Percentiles rank a stretch among this genome's conserved stretches.
Evolutionary conservation across 2,329 filamentous ascomycete species (phyloP).

Genomic region (Pseudocercospora musae): DNA sequence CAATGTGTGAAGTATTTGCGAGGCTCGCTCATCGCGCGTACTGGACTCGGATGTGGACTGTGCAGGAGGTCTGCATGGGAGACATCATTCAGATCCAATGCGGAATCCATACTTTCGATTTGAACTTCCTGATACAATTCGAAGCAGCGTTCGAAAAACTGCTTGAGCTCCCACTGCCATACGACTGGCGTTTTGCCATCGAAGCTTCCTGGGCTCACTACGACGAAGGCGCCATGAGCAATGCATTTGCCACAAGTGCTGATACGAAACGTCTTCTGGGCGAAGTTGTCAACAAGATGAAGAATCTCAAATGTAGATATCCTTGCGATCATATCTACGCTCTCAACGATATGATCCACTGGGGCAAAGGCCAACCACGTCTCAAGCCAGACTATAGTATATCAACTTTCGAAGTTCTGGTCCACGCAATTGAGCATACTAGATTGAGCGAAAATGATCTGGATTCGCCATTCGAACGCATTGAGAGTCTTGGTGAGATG

Average conservation of each 20-base stretch:
- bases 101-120: not conserved
- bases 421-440: not conserved
- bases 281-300: not conserved
- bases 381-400: not conserved
- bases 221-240: not conserved
- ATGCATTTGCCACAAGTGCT: not conserved
- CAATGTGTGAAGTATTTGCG: not conserved
- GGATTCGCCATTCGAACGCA: not conserved
- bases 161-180: not conserved
- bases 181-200: not conserved
- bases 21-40: not conserved
- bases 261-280: not conserved
- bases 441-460: not conserved
- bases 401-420: not conserved
- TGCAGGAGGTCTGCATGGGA: not conserved
- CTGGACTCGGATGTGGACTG: not conserved
- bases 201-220: not conserved
- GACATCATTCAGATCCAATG: not conserved
- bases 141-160: not conserved
- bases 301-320: not conserved
- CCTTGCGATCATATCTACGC: not conserved
- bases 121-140: not conserved
- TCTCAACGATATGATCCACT: not conserved
- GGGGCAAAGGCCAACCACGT: not conserved
- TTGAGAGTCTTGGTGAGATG: not conserved